Evolutionary conservation across 2,329 filamentous ascomycete genomes (phyloP), one percentile per base, ranked within the genome.

Genomic region (Phialophora tarda): DNA sequence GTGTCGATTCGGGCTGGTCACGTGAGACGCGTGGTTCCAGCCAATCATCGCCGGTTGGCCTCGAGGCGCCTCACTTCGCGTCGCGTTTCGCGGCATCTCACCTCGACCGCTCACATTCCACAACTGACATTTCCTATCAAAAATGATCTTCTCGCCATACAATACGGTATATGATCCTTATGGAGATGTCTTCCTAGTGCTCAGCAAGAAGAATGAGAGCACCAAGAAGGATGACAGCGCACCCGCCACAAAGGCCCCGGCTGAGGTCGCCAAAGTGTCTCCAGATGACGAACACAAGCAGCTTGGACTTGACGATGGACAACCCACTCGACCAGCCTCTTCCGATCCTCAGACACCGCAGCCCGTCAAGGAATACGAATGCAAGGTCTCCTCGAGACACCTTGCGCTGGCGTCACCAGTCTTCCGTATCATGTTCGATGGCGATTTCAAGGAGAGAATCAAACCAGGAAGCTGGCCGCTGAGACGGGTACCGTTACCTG

Each of bases 381-480:
- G 10, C 26, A 5, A 3, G 12, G 28, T 34, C 1, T 55, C 53
- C 28, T 55, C 53, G n/a, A 55, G 28, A 55, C 61, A 63, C 32
- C 32, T 63, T 7, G 24, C 61, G 7, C 28, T 63, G n/a, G 38
- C 61, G 10, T 63, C 61, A 30, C 21, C 21, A 14, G 61, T 63
- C 12, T 63, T 63, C n/a, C 51, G 30, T 12, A 8, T 24, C 44
- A 63, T 63, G 61, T 50, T 56, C 47, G 23, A 55, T 12, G 59
- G 59, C 32, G 30, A 28, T n/a, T 62, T 62, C 38, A 50, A 34
- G 28, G 56, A 64, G 23, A 12, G 48, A 17, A 14, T 60, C 28
- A 12, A n/a, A 14, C 41, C 14, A 4, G 41, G 14, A 4, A 5
- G 10, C n/a, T 2, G 38, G 2, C 3, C 23, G 4, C n/a, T 34